Percentiles rank a stretch among this genome's conserved stretches.
Conservation (phyloP, 192 early-diverging fungal genomes). For the Coemansia sp. region DNA sequence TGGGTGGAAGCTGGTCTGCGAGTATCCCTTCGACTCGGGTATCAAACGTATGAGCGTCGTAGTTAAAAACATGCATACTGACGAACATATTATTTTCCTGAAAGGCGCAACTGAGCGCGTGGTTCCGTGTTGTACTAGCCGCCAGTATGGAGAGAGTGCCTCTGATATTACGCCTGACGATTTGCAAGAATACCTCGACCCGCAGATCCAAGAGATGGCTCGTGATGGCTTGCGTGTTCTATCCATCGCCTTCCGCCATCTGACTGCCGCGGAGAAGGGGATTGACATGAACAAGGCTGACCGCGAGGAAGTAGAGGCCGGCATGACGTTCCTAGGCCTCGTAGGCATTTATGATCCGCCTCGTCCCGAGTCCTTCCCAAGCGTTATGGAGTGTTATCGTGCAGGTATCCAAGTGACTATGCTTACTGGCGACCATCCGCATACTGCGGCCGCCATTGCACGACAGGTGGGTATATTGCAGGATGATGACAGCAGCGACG, state of each 20-base stretch:
- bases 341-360: slow-evolving; percentile 95
- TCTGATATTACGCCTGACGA: slow-evolving; percentile 28
- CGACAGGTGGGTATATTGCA: slow-evolving; percentile 80
- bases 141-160: slow-evolving; percentile 45
- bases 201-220: slow-evolving; percentile 72
- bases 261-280: slow-evolving; percentile 37
- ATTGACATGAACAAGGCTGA: slow-evolving; percentile 48
- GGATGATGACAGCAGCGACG: slow-evolving; percentile 25
- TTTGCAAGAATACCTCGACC: slow-evolving; percentile 55
- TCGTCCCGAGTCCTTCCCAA: slow-evolving; percentile 63
- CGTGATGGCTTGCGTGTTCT: slow-evolving; percentile 79
- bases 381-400: slow-evolving; percentile 74
- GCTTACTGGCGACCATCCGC: slow-evolving; percentile 94
- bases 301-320: slow-evolving; percentile 64
- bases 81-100: slow-evolving; percentile 61
- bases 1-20: slow-evolving; percentile 58
- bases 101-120: slow-evolving; percentile 95
- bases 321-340: slow-evolving; percentile 81
- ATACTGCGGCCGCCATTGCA: slow-evolving; percentile 90
- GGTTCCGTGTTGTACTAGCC: slow-evolving; percentile 64
- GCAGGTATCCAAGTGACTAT: slow-evolving; percentile 95
- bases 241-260: slow-evolving; percentile 68
- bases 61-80: slow-evolving; percentile 43
- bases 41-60: slow-evolving; percentile 93
- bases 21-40: slow-evolving; percentile 72